These are phyloP conservation scores for Xylariales sp. DNA, from an alignment of 2,329 filamentous ascomycete genomes.

Conservation along the genomic window DNA sequence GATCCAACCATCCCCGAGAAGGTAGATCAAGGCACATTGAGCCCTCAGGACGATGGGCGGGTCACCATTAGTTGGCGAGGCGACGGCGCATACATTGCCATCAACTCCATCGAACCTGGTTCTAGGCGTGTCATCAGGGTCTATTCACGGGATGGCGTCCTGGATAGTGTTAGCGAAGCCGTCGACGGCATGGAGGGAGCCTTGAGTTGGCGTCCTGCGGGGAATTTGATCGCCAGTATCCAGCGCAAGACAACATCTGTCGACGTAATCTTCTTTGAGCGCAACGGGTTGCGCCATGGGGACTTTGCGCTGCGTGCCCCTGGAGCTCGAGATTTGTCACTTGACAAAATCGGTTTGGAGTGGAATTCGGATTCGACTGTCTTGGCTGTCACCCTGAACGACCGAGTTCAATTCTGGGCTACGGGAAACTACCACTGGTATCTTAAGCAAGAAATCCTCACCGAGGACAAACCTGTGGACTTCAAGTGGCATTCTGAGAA, in stretches of 20 bases:
- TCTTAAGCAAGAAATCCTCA: conserved; percentile 79
- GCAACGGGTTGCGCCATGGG: conserved; percentile 95
- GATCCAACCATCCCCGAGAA: conserved; percentile 95
- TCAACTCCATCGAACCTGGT: conserved; percentile 71
- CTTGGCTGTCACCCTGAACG: conserved; percentile 71
- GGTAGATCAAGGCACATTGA: conserved; percentile 77
- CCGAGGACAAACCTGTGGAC: conserved; percentile 26
- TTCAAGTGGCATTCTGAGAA: conserved; percentile 85
- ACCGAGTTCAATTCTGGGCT: conserved; percentile 88
- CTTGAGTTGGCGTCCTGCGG: conserved; percentile 86
- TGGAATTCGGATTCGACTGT: conserved; percentile 96
- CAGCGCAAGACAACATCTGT: conserved; percentile 66
- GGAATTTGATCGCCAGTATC: conserved; percentile 85
- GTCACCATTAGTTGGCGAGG: conserved; percentile 87
- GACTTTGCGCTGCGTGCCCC: conserved; percentile 76
- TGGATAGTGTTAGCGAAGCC: conserved; percentile 93
- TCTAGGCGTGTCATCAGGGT: conserved; percentile 78
- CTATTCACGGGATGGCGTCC: conserved; percentile 81
- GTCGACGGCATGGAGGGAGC: conserved; percentile 86
- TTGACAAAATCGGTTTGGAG: conserved; percentile 59
- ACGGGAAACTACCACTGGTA: conserved; percentile 99
- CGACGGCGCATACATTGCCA: conserved; percentile 84
- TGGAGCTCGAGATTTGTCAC: conserved; percentile 50
- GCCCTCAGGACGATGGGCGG: conserved; percentile 65
- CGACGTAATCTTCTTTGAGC: conserved; percentile 91